Percentiles rank a stretch among this genome's conserved stretches.
These are phyloP conservation scores for Massospora cicadina DNA, from an alignment of 371 early-diverging fungal genomes.

Conservation along the genomic window DNA sequence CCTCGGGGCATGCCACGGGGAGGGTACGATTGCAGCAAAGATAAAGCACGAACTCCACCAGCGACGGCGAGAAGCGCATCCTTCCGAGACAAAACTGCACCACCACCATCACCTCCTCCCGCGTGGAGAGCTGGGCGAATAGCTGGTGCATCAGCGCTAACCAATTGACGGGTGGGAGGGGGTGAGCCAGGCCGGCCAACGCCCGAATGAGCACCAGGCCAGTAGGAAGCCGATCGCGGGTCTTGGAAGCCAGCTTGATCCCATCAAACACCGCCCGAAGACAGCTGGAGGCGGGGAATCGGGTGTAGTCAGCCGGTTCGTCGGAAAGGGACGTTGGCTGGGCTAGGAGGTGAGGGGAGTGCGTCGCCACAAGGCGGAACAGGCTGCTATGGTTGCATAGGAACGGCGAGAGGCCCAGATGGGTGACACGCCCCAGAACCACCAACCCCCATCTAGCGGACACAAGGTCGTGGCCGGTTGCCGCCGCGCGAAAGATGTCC, in stretches of 20 bases:
- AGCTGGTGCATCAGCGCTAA: neutral
- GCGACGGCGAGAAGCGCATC: neutral
- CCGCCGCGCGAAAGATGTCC: neutral
- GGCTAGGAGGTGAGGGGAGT: neutral
- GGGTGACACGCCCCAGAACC: neutral
- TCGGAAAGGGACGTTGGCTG: neutral
- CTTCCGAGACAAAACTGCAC: neutral
- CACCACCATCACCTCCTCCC: neutral
- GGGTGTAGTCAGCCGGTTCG: neutral
- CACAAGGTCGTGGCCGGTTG: neutral
- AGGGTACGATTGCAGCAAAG: neutral
- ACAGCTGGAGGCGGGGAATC: neutral
- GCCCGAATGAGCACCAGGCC: neutral
- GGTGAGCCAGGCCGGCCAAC: neutral
- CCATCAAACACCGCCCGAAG: neutral
- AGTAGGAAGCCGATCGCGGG: neutral
- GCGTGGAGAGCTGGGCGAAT: neutral
- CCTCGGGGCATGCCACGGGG: neutral
- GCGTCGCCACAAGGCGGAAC: neutral
- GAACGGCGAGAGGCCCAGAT: neutral
- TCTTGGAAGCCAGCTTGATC: neutral
- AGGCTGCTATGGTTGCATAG: neutral
- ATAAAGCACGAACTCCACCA: neutral
- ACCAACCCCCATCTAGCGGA: neutral
- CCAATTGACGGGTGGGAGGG: neutral